Percentiles rank a stretch among this genome's conserved stretches.
These are phyloP conservation scores for Hortaea werneckii DNA, from an alignment of 2,329 filamentous ascomycete species.

Conservation along the genomic window DNA sequence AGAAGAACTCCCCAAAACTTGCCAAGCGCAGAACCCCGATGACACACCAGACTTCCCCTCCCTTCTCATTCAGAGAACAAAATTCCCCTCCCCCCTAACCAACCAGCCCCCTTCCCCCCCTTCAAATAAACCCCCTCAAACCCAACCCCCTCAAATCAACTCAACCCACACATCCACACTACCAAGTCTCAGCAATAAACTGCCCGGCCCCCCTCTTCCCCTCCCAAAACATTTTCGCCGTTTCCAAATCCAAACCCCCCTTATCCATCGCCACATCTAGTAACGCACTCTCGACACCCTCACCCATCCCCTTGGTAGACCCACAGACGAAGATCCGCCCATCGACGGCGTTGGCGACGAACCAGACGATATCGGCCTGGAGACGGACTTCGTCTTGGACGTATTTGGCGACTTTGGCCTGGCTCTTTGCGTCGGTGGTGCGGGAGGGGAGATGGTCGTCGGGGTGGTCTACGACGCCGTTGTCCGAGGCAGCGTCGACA, in stretches of 20 bases:
- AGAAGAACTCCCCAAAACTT: no score
- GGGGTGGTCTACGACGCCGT: slow-evolving; percentile 12
- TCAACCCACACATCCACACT: neutral
- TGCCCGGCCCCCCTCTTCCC: slow-evolving; percentile 86
- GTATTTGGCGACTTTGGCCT: slow-evolving; percentile 63
- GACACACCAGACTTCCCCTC: no score
- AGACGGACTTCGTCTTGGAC: slow-evolving; percentile 90
- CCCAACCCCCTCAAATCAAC: no score
- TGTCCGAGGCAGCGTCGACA: slow-evolving; percentile 18
- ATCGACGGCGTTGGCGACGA: slow-evolving; percentile 91
- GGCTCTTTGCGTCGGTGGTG: slow-evolving; percentile 48
- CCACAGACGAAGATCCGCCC: slow-evolving; percentile 95
- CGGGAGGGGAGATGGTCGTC: slow-evolving; percentile 48
- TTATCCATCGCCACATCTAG: slow-evolving; percentile 88
- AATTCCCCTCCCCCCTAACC: no score
- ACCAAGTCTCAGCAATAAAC: slow-evolving; percentile 66
- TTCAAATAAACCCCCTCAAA: no score
- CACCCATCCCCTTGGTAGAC: slow-evolving; percentile 91
- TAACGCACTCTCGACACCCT: slow-evolving; percentile 81
- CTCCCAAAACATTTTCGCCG: slow-evolving; percentile 80
- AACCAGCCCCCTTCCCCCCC: no score
- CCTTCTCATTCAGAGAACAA: no score
- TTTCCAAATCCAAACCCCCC: slow-evolving; percentile 71
- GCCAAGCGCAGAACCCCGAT: no score
- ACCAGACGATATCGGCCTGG: slow-evolving; percentile 96